Evolutionary conservation across 2,329 filamentous ascomycete species (phyloP).

Genomic region (Beauveria rudraprayagi): DNA sequence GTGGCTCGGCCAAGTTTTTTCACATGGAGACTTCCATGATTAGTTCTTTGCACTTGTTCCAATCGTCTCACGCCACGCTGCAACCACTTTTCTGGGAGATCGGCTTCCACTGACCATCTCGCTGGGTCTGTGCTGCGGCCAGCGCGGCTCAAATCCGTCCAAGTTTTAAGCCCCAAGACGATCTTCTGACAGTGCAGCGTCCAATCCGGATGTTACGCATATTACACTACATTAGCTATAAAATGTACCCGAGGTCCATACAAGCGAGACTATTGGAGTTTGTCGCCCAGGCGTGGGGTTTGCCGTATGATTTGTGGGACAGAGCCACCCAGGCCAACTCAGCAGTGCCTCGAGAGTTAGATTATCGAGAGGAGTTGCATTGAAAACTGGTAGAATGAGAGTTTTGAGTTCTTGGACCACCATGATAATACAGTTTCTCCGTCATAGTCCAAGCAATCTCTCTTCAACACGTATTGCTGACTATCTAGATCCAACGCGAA

Average conservation of each 20-base stretch:
- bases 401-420: no score
- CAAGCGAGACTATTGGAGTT: background rate
- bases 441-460: background rate
- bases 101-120: no score
- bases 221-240: background rate
- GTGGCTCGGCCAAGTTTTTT: no score
- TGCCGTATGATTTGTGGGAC: background rate
- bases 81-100: no score
- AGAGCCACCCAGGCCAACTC: background rate
- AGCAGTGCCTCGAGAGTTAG: background rate
- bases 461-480: background rate
- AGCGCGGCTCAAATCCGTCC: background rate
- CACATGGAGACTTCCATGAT: no score
- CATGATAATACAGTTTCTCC: no score
- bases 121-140: no score
- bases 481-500: background rate
- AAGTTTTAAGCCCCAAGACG: background rate
- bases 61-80: no score
- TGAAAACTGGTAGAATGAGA: no score
- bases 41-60: no score
- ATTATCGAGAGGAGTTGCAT: no score
- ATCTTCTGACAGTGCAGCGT: background rate
- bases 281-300: background rate
- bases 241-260: background rate
- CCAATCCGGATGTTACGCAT: background rate